Evolutionary conservation across 192 early-diverging fungal species (phyloP), one percentile per base, ranked within the genome.

Genomic region (Mortierella hygrophila): DNA sequence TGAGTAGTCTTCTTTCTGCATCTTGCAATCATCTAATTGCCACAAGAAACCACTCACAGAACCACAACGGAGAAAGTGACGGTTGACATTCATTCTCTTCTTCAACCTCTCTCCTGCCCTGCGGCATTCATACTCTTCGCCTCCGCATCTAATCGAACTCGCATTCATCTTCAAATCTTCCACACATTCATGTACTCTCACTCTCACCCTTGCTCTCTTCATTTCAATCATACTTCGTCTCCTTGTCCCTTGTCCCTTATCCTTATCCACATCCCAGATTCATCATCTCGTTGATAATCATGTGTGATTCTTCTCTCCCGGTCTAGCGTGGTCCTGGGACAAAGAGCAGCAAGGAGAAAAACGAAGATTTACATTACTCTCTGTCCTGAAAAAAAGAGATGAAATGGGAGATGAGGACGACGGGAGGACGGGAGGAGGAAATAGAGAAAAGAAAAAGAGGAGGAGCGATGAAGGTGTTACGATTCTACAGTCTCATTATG

Each of bases 171-270:
- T 29, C 26, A 60, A n/a, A 57, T 26, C 52, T 55, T 23, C 20
- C 18, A 55, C 4, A 55, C 16, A 55, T 23, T 21, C 21, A 55
- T 5, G 3, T 0, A 46, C 75, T 65, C 35, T 54, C 44, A 65
- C 75, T 76, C 44, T 42, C 75, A 20, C 40, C 35, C 10, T 76
- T 29, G n/a, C 57, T 76, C 54, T 65, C 69, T 1, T 6, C 72
- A 1, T 21, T 49, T 74, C 29, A 54, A 40, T 40, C 38, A 40
- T 40, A 3, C 38, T 40, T 6, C 38, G 38, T 40, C 49, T 54
- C 26, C 9, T 18, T 74, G 0, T 35, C 26, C 72, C 35, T 10
- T 15, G 0, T 72, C 72, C n/a, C 29, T 32, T 20, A 76, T 42
- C 15, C 65, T 21, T 52, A 68, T 44, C 40, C 55, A 29, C 26